Percentiles rank a stretch among this genome's conserved stretches.
These are phyloP conservation scores for Lipomyces sp. DNA, from an alignment of 805 yeast species.

Conservation along the genomic window DNA sequence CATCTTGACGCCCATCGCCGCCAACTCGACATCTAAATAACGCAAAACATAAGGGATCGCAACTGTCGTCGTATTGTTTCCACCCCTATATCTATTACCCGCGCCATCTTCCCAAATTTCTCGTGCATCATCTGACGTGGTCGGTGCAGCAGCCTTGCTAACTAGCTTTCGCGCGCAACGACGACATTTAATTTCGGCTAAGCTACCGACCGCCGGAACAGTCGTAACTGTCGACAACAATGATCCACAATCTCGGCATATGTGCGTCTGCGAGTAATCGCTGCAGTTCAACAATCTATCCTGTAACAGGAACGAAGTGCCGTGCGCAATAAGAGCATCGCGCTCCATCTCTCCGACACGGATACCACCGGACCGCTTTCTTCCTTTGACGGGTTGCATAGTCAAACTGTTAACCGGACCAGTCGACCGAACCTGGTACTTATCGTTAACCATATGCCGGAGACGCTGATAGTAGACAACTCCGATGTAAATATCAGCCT, in stretches of 20 bases:
- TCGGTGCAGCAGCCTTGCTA: constrained; percentile 44
- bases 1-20: constrained; percentile 97
- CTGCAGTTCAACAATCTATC: constrained; percentile 94
- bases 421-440: constrained; percentile 98
- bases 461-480: constrained; percentile 97
- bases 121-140: constrained; percentile 61
- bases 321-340: constrained; percentile 98
- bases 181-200: constrained; percentile 80
- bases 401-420: constrained; percentile 97
- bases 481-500: constrained; percentile 95
- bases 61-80: constrained; percentile 89
- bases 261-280: constrained; percentile 88
- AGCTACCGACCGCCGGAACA: constrained; percentile 86
- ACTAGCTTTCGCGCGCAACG: constrained; percentile 81
- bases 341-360: constrained; percentile 99
- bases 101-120: constrained; percentile 97
- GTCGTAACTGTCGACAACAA: constrained; percentile 85
- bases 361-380: constrained; percentile 98
- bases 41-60: constrained; percentile 96
- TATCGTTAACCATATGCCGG: constrained; percentile 99
- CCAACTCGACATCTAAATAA: constrained; percentile 90
- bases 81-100: constrained; percentile 89
- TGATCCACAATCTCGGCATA: constrained; percentile 94
- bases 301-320: constrained; percentile 91
- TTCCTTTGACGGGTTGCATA: constrained; percentile 99